These are phyloP conservation scores for Hylodesmum podocarpum DNA, from an alignment of 306 rosid genomes.

Conservation along the genomic window DNA sequence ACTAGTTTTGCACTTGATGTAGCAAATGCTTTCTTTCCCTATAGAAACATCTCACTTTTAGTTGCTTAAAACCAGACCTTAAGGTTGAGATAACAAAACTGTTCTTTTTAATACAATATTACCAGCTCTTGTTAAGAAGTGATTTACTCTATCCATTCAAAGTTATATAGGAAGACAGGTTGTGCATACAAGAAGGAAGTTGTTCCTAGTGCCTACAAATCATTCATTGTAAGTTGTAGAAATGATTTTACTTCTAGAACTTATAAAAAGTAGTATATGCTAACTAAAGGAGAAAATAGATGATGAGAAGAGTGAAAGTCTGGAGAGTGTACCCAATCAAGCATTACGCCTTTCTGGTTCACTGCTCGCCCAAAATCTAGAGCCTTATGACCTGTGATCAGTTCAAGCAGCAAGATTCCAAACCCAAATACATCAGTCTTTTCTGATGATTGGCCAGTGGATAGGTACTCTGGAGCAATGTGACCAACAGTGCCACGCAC, in stretches of 20 bases:
- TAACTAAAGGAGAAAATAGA: not conserved
- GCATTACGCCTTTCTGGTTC: conserved; percentile 95
- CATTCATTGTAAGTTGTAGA: not conserved
- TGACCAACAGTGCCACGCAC: conserved; percentile 99
- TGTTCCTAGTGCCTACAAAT: not conserved
- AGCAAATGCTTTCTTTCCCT: not conserved
- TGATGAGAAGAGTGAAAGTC: not conserved
- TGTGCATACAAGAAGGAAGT: not conserved
- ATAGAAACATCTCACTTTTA: not conserved
- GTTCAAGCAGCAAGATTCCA: conserved; percentile 94
- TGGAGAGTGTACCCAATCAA: conserved; percentile 77
- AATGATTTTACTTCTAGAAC: conserved; percentile 7
- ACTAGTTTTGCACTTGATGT: not conserved
- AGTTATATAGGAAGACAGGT: not conserved
- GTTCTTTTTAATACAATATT: not conserved
- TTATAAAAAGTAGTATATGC: not conserved
- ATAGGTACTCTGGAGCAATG: conserved; percentile 94
- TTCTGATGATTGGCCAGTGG: conserved; percentile 95
- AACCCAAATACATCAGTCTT: conserved; percentile 98
- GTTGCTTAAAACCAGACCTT: not conserved
- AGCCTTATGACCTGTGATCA: conserved; percentile 94
- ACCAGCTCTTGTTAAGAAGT: not conserved
- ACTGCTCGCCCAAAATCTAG: conserved; percentile 93
- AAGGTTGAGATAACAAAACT: not conserved
- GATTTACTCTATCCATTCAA: not conserved